phyloP scores from a whole-genome alignment of 129 eudicot species.

The Tanacetum coccineum region DNA sequence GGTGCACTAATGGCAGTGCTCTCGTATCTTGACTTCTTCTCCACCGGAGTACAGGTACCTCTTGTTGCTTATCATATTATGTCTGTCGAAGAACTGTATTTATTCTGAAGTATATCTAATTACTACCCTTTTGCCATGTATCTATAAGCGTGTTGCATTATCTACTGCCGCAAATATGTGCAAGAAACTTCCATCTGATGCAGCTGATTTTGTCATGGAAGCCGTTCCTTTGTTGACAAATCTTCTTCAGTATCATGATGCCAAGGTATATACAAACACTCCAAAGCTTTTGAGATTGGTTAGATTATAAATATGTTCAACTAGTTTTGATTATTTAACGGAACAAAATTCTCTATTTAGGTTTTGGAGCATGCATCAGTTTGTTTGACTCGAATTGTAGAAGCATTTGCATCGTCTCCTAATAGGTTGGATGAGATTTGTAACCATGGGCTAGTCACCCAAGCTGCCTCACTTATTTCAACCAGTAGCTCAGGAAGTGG shows the following conservation, averaged over 20 bases:
- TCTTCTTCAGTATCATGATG: constrained; percentile 88
- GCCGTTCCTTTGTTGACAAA: constrained; percentile 81
- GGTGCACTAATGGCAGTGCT: too few relatives aligned
- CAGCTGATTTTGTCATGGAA: constrained; percentile 89
- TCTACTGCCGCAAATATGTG: constrained; percentile 94
- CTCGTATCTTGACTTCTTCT: constrained; percentile 80
- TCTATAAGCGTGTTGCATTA: constrained; percentile 68
- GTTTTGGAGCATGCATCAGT: constrained; percentile 83
- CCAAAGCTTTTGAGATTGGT: neutral
- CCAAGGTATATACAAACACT: constrained; percentile 46
- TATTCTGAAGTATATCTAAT: neutral
- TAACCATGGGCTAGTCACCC: too few relatives aligned
- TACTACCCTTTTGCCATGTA: neutral
- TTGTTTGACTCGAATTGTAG: constrained; percentile 80
- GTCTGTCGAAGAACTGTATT: neutral
- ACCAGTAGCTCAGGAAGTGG: too few relatives aligned
- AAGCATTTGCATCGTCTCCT: constrained; percentile 74
- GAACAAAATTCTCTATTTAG: constrained; percentile 26
- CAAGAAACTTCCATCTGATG: constrained; percentile 89
- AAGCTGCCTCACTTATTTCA: too few relatives aligned
- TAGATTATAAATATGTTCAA: neutral
- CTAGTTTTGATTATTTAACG: neutral
- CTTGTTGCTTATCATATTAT: neutral
- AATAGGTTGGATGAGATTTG: constrained; percentile 74
- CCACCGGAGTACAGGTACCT: constrained; percentile 88